phyloP scores from a whole-genome alignment of 257 asterid genomes.

The Jaltomata sinuosa region DNA sequence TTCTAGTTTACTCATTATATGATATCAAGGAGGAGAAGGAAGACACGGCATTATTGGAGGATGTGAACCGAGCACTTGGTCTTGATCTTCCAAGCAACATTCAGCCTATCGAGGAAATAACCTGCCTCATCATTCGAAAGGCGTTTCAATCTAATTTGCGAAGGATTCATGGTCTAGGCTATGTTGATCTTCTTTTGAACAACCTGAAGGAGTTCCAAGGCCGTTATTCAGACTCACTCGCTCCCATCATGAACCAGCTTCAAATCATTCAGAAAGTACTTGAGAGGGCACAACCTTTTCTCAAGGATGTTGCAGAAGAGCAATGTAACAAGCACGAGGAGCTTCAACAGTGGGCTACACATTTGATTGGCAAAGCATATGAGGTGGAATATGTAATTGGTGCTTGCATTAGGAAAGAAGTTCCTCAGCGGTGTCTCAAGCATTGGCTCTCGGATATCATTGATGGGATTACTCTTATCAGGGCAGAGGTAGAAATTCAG shows the following conservation, averaged over 20 bases:
- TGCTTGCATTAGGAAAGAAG: constrained; percentile 1
- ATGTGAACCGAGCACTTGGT: not conserved
- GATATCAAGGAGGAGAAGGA: not conserved
- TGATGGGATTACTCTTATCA: not conserved
- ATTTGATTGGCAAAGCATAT: not conserved
- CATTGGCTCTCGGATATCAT: not conserved
- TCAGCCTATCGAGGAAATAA: not conserved
- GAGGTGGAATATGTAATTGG: constrained; percentile 13
- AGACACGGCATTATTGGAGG: not conserved
- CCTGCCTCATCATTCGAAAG: not conserved
- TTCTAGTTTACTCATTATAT: not conserved
- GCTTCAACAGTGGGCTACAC: not conserved
- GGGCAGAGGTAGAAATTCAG: not conserved
- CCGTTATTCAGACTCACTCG: not conserved
- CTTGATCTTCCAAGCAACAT: not conserved
- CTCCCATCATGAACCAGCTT: not conserved
- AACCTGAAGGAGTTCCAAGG: not conserved
- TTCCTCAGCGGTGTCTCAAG: constrained; percentile 1
- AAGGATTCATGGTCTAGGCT: not conserved
- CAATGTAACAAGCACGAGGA: not conserved
- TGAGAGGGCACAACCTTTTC: not conserved
- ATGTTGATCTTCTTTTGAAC: not conserved
- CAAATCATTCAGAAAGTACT: not conserved
- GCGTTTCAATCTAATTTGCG: not conserved
- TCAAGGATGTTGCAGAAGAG: not conserved